These are phyloP conservation scores for Murraya paniculata DNA, from an alignment of 345 rosid genomes.

Conservation along the genomic window DNA sequence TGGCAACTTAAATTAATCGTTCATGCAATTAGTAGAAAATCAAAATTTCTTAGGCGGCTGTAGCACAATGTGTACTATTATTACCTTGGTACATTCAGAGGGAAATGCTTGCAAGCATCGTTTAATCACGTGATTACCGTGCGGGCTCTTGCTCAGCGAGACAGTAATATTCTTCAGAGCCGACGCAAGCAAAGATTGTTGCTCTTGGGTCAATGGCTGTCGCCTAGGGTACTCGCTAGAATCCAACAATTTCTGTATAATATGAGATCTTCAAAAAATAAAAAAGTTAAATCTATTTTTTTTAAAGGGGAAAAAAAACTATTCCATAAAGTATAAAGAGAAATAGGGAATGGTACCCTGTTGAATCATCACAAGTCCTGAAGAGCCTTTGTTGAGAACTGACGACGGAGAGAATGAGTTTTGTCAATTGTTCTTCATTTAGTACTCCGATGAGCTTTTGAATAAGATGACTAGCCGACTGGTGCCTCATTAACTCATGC, in stretches of 20 bases:
- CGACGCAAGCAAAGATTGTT: slow-evolving; percentile 9
- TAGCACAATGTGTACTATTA: no score
- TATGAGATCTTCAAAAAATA: slow-evolving; percentile 18
- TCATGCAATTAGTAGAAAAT: no score
- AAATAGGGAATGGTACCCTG: slow-evolving; percentile 20
- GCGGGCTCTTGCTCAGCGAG: slow-evolving; percentile 14
- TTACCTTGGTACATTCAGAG: slow-evolving; percentile 13
- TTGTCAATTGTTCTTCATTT: slow-evolving; percentile 19
- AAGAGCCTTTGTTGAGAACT: slow-evolving; percentile 5
- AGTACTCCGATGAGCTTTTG: slow-evolving; percentile 27
- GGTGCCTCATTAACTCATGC: slow-evolving; percentile 23
- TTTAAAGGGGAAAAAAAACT: not conserved
- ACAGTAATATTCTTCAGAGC: slow-evolving; percentile 13
- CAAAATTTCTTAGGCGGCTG: no score
- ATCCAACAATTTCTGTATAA: slow-evolving; percentile 25
- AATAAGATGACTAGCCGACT: slow-evolving; percentile 17
- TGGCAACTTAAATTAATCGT: no score
- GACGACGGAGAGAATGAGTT: slow-evolving; percentile 10
- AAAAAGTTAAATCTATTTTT: not conserved
- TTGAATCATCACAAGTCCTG: slow-evolving; percentile 16
- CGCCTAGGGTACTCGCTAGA: not conserved
- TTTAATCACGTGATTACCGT: slow-evolving; percentile 31
- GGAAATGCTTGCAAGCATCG: slow-evolving; percentile 23
- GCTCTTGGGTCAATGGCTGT: not conserved
- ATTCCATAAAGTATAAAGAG: not conserved